These are phyloP conservation scores for Penicillium sclerotiorum DNA, from an alignment of 2,329 filamentous ascomycete genomes.

Conservation along the genomic window DNA sequence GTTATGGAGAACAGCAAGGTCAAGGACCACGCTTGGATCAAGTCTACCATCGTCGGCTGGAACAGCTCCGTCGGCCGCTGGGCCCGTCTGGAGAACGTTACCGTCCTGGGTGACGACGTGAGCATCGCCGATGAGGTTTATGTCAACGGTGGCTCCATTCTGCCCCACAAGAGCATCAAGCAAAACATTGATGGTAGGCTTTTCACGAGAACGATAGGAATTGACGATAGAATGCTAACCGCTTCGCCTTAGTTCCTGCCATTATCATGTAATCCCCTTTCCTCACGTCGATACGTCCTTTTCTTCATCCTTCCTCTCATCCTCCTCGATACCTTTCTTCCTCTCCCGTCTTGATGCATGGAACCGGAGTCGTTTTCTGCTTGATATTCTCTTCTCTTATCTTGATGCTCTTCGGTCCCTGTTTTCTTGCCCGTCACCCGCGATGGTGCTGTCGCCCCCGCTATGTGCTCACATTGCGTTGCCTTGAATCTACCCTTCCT, in stretches of 20 bases:
- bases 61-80: slow-evolving; percentile 94
- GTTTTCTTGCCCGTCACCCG: slow-evolving; percentile 21
- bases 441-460: slow-evolving; percentile 18
- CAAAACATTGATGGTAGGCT: slow-evolving; percentile 81
- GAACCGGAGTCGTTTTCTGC: slow-evolving; percentile 41
- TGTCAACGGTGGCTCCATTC: slow-evolving; percentile 92
- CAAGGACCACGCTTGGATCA: slow-evolving; percentile 99
- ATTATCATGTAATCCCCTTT: slow-evolving; percentile 51
- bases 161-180: slow-evolving; percentile 99
- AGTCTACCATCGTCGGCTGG: slow-evolving; percentile 98
- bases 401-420: slow-evolving; percentile 15
- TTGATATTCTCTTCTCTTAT: slow-evolving; percentile 29
- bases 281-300: slow-evolving; percentile 32
- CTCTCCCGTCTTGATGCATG: slow-evolving; percentile 36
- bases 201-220: neutral
- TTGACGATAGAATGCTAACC: slow-evolving; percentile 13
- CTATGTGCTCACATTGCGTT: slow-evolving; percentile 18
- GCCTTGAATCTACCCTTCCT: slow-evolving; percentile 15
- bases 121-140: slow-evolving; percentile 98
- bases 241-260: slow-evolving; percentile 42
- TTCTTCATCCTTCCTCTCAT: slow-evolving; percentile 26
- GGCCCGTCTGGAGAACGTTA: slow-evolving; percentile 96
- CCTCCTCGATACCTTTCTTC: slow-evolving; percentile 26
- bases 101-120: slow-evolving; percentile 96
- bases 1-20: slow-evolving; percentile 87